A percentile compares a stretch with the other conserved stretches of the same genome.
Evolutionary conservation across 73 alveolate genomes (phyloP).

Genomic region (Uronychia setigera): DNA sequence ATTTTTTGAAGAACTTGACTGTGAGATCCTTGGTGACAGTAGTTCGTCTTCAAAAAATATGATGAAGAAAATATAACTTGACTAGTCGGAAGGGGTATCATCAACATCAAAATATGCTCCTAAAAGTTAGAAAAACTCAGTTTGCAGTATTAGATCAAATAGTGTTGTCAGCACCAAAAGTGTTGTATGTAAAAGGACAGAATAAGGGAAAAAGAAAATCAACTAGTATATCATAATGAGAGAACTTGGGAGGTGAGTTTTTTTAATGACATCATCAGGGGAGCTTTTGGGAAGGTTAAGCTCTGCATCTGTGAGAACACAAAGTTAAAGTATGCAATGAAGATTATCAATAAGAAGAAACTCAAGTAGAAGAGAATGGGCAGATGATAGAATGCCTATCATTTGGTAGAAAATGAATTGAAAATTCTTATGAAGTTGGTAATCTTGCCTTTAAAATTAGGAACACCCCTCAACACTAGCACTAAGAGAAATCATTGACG

Average conservation of each 20-base stretch:
- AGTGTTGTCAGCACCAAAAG: too few relatives aligned
- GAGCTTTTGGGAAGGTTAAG: slow-evolving; percentile 43
- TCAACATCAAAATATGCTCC: too few relatives aligned
- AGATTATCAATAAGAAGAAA: slow-evolving; percentile 34
- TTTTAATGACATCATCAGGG: slow-evolving; percentile 5
- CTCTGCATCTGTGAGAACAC: slow-evolving; percentile 6
- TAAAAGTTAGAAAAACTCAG: too few relatives aligned
- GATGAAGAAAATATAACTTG: too few relatives aligned
- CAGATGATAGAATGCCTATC: slow-evolving; percentile 24
- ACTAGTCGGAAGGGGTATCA: too few relatives aligned
- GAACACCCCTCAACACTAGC: slow-evolving; percentile 45
- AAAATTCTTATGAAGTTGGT: slow-evolving; percentile 37
- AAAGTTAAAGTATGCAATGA: slow-evolving; percentile 43
- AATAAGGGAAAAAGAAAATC: slow-evolving; percentile 47
- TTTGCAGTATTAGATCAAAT: too few relatives aligned
- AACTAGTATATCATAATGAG: slow-evolving; percentile 25
- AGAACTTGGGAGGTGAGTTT: slow-evolving; percentile 11
- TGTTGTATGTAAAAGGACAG: background rate
- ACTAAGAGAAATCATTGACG: slow-evolving; percentile 39
- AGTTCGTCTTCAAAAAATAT: too few relatives aligned
- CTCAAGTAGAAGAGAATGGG: slow-evolving; percentile 10
- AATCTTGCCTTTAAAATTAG: background rate
- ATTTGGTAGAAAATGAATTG: slow-evolving; percentile 39
- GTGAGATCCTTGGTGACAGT: too few relatives aligned
- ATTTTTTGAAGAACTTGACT: too few relatives aligned